phyloP scores from a whole-genome alignment of 1,139 yeast genomes.

The Pichiaceae sp. region DNA sequence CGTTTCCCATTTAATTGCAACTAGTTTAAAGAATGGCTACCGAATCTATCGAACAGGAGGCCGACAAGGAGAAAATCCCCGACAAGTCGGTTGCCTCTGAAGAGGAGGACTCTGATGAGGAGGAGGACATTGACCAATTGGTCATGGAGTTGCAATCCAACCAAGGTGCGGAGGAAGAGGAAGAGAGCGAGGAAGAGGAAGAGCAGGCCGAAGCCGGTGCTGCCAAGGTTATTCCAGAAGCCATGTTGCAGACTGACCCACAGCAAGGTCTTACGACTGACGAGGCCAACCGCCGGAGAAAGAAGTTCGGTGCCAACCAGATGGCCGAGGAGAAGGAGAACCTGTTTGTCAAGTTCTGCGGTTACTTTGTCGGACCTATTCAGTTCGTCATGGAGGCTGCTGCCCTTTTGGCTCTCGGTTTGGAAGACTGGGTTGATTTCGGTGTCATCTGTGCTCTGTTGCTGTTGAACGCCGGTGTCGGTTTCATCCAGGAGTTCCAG shows the following conservation, averaged over 20 bases:
- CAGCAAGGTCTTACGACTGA: constrained; percentile 70
- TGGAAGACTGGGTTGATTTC: constrained; percentile 98
- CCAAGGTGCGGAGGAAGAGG: constrained; percentile 40
- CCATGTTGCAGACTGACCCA: constrained; percentile 81
- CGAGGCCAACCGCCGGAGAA: constrained; percentile 80
- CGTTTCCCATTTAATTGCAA: too few species aligned
- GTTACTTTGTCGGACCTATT: constrained; percentile 96
- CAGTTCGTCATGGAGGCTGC: constrained; percentile 99
- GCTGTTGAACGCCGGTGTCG: constrained; percentile 84
- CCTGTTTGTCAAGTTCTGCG: constrained; percentile 71
- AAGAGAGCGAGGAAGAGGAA: constrained; percentile 46
- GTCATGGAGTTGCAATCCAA: constrained; percentile 85
- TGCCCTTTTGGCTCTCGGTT: constrained; percentile 95
- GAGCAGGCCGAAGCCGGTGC: constrained; percentile 34
- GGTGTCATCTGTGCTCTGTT: constrained; percentile 93
- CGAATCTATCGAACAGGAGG: too few species aligned
- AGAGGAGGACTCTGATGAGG: constrained; percentile 15
- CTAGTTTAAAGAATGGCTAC: too few species aligned
- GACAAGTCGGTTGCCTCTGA: neutral
- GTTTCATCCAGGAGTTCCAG: constrained; percentile 95
- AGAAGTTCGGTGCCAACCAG: constrained; percentile 89
- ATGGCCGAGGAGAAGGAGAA: constrained; percentile 93
- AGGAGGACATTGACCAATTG: constrained; percentile 63
- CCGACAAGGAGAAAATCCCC: neutral
- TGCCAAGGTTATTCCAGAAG: constrained; percentile 77